Conservation (phyloP, 805 yeast species). For the Candida easanensis region DNA sequence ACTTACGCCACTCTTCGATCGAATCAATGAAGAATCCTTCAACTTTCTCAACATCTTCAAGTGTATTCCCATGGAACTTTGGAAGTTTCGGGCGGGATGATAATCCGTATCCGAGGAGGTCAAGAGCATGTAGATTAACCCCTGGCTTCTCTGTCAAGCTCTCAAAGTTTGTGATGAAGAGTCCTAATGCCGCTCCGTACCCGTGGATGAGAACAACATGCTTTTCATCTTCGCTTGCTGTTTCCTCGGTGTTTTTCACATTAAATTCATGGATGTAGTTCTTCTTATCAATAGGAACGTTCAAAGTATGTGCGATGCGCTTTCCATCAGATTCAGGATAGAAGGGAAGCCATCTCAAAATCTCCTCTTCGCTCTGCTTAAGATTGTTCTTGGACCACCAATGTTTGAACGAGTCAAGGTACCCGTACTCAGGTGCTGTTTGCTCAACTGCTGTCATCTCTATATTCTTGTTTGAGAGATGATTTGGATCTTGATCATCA, state of each 20-base stretch:
- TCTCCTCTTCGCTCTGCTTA: constrained; percentile 40
- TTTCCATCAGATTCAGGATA: constrained; percentile 51
- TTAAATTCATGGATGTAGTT: constrained; percentile 70
- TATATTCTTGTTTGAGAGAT: no score
- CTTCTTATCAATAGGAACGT: constrained; percentile 51
- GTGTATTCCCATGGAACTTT: constrained; percentile 15
- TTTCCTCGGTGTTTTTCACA: constrained; percentile 44
- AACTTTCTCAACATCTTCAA: constrained; percentile 30
- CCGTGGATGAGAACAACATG: constrained; percentile 79
- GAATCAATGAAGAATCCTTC: constrained; percentile 41
- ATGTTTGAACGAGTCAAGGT: constrained; percentile 37
- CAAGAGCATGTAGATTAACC: constrained; percentile 56
- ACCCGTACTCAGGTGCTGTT: constrained; percentile 12
- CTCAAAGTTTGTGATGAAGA: constrained; percentile 65
- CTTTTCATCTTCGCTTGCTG: constrained; percentile 7
- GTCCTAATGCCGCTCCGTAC: constrained; percentile 81
- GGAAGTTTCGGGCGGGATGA: constrained; percentile 49
- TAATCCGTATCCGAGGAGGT: constrained; percentile 60
- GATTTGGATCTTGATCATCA: no score
- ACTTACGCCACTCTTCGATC: constrained; percentile 57
- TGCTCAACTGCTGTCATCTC: not conserved
- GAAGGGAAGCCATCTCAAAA: constrained; percentile 58
- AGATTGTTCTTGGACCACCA: constrained; percentile 40
- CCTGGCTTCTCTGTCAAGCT: constrained; percentile 48
- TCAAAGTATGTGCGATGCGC: constrained; percentile 43